Base-by-base conservation (phyloP, 495 filamentous ascomycete genomes). In the Jackrogersella multiformis region DNA sequence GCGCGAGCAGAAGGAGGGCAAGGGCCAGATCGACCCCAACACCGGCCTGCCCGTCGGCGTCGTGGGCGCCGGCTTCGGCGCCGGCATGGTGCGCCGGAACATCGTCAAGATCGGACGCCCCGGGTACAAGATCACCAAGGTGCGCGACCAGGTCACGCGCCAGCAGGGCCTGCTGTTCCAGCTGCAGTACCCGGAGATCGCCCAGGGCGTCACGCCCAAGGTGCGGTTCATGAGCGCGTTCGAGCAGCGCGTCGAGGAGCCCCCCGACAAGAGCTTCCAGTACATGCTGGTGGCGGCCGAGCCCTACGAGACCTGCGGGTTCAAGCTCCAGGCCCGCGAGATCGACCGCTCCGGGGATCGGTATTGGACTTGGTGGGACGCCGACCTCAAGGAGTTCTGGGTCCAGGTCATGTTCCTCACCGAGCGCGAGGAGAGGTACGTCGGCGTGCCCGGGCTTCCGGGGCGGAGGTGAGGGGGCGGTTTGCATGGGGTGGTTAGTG, bases 391-490 rank as follows among this genome's bases (percentile, higher is more conserved):
- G 85, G 94, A 98, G 81, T 98, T 96, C 73, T 98, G 93, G 91
- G 84, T 97, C n/a, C 95, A 98, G 83, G 85, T 99, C 53, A 92
- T 97, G 85, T 99, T 98, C 81, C 94, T 97, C 86, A 98, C 96
- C 36, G 95, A 99, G 84, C 86, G 95, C 53, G 95, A 98, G 82
- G 95, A 98, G 85, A 81, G 95, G 65, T 98, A 96, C 75, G 91
- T 88, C 72, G 93, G 92, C 73, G 96, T 97, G 52, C 95, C 95
- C 9, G 95, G 95, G 21, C 79, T 98, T 77, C 93, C 76, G 51
- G 80, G 80, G 5, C 56, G 80, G 58, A 64, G 77, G 58, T 82
- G 70, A 79, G 16, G 9, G 2, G 4, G 24, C 4, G 42, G 41
- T n/a, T n/a, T n/a, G n/a, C n/a, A n/a, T 1, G 35, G 13, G 35